Conservation (phyloP, 1,284 basidiomycete genomes). For the Ceratobasidium sp. region DNA sequence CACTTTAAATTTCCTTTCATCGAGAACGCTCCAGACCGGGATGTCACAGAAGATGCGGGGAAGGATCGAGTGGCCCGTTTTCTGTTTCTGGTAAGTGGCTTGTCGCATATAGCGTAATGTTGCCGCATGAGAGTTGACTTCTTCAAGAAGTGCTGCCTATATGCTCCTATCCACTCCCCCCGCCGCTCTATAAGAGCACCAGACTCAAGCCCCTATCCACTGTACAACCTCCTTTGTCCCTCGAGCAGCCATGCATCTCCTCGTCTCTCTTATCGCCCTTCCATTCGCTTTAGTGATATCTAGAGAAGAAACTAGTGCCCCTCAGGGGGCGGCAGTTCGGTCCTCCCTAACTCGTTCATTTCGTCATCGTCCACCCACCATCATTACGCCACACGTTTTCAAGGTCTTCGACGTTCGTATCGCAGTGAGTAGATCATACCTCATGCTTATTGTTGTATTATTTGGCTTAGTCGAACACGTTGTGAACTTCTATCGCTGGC, state of each 20-base stretch:
- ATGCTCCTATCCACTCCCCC: background rate
- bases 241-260: background rate
- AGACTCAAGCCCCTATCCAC: background rate
- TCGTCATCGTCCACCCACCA: slow-evolving; percentile 11
- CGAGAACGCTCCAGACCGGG: background rate
- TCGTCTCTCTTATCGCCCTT: background rate
- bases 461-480: slow-evolving; percentile 8
- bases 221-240: background rate
- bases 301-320: slow-evolving; percentile 1
- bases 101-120: background rate
- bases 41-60: background rate
- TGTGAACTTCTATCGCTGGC: slow-evolving; percentile 6
- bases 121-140: background rate
- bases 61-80: background rate
- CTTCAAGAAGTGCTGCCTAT: background rate
- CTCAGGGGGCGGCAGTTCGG: slow-evolving; percentile 24
- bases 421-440: slow-evolving; percentile 1
- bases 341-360: slow-evolving; percentile 11
- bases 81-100: slow-evolving; percentile 4
- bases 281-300: background rate
- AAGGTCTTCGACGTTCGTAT: slow-evolving; percentile 34
- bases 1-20: slow-evolving; percentile 55
- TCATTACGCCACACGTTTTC: background rate
- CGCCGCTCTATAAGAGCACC: background rate
- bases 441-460: slow-evolving; percentile 11